These are phyloP conservation scores for Apophysomyces elegans DNA, from an alignment of 371 early-diverging fungal genomes.

Conservation along the genomic window DNA sequence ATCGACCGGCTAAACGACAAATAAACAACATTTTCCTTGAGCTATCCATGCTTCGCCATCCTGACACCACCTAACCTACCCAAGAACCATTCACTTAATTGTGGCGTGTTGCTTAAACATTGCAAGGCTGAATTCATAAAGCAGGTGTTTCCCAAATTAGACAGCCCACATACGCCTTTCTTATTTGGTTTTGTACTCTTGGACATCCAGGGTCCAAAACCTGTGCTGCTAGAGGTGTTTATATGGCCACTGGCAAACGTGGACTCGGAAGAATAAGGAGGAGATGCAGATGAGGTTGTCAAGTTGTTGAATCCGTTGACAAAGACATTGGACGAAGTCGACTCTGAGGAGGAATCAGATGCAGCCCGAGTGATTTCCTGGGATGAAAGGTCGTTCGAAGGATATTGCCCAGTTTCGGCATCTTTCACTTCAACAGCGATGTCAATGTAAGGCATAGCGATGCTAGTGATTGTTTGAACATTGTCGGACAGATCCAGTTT, in stretches of 20 bases:
- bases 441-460: constrained; percentile 59
- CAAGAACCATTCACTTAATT: constrained; percentile 65
- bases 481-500: constrained; percentile 8
- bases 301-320: constrained; percentile 18
- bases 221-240: background rate
- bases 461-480: constrained; percentile 5
- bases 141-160: constrained; percentile 88
- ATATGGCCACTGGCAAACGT: constrained; percentile 14
- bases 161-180: constrained; percentile 66
- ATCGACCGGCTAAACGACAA: constrained; percentile 30
- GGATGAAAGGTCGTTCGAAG: background rate
- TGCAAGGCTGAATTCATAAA: constrained; percentile 88
- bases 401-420: background rate
- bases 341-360: constrained; percentile 17
- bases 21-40: no score
- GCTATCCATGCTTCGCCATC: background rate
- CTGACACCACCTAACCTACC: constrained; percentile 19
- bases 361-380: background rate
- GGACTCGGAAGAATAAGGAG: constrained; percentile 17
- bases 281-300: constrained; percentile 18
- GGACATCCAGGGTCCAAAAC: constrained; percentile 7
- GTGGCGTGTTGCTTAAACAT: constrained; percentile 71
- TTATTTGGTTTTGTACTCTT: constrained; percentile 1
- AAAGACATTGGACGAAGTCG: constrained; percentile 15
- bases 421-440: constrained; percentile 13